These are phyloP conservation scores for Phyllosticta citriasiana DNA, from an alignment of 2,329 filamentous ascomycete species.

Conservation along the genomic window DNA sequence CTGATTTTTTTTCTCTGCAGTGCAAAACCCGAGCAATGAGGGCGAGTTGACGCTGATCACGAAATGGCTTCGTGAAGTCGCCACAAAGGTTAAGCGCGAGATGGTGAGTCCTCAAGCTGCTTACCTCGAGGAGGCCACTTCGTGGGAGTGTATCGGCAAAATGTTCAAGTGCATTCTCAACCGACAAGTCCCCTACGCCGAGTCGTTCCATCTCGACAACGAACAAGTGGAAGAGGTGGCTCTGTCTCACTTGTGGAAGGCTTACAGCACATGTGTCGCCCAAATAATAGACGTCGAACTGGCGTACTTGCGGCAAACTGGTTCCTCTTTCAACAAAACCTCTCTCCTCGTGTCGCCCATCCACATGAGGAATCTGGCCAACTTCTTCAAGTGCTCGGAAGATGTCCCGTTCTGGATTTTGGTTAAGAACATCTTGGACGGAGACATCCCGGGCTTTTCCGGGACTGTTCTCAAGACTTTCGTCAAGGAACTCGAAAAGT, in stretches of 20 bases:
- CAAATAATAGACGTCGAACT: slow-evolving; percentile 5
- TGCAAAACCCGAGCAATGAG: background rate
- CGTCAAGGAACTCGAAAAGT: background rate
- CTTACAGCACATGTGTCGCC: background rate
- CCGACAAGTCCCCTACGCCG: slow-evolving; percentile 13
- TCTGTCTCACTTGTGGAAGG: background rate
- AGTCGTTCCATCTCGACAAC: slow-evolving; percentile 10
- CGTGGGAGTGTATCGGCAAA: slow-evolving; percentile 26
- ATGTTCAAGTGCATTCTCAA: slow-evolving; percentile 20
- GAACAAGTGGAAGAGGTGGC: background rate
- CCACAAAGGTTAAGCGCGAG: background rate
- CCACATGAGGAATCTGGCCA: slow-evolving; percentile 4
- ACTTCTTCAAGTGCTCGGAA: background rate
- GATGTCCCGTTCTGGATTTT: slow-evolving; percentile 6
- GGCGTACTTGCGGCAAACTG: background rate
- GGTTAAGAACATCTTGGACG: background rate
- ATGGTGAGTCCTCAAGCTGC: background rate
- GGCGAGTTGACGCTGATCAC: slow-evolving; percentile 4
- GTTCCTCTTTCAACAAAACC: background rate
- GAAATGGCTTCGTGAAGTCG: background rate
- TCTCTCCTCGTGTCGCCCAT: background rate
- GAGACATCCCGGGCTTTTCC: background rate
- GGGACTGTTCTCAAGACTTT: background rate
- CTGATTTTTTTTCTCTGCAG: background rate
- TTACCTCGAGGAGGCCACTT: slow-evolving; percentile 19